Percentiles rank a stretch among this genome's conserved stretches.
Conservation (phyloP, 805 yeast genomes). For the Lipomyces anomalus region DNA sequence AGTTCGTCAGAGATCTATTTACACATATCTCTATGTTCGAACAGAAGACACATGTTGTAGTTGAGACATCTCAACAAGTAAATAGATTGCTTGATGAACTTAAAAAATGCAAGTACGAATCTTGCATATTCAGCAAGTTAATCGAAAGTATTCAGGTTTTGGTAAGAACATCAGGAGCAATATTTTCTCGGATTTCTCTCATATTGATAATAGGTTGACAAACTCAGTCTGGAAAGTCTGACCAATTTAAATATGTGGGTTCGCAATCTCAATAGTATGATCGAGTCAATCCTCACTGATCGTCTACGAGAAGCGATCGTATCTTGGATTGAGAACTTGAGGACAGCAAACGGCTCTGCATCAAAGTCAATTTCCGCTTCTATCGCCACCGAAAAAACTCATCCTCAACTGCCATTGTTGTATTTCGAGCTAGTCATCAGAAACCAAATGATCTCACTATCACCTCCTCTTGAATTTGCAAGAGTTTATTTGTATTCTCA, state of each 20-base stretch:
- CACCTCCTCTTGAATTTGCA: constrained; percentile 29
- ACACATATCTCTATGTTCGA: constrained; percentile 31
- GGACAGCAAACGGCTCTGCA: constrained; percentile 1
- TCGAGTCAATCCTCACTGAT: constrained; percentile 29
- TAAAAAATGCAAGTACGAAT: constrained; percentile 29
- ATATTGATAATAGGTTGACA: constrained; percentile 9
- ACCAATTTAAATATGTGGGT: constrained; percentile 35
- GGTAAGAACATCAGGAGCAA: constrained; percentile 4
- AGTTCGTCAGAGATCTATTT: constrained; percentile 34
- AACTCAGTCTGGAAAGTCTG: constrained; percentile 35
- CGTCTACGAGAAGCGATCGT: constrained; percentile 29
- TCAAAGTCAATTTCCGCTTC: neutral
- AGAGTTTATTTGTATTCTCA: constrained; percentile 23
- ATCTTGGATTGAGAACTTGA: constrained; percentile 26
- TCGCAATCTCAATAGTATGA: constrained; percentile 32
- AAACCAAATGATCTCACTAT: constrained; percentile 28
- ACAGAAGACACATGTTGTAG: constrained; percentile 32
- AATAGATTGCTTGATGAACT: constrained; percentile 27
- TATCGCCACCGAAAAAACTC: neutral
- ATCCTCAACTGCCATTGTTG: constrained; percentile 8
- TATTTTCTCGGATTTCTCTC: neutral
- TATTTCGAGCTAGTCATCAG: constrained; percentile 28
- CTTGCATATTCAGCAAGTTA: constrained; percentile 16
- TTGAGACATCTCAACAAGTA: constrained; percentile 31
- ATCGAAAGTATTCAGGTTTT: constrained; percentile 35